phyloP scores from a whole-genome alignment of 208 protist genomes.

The Angomonas deanei region DNA sequence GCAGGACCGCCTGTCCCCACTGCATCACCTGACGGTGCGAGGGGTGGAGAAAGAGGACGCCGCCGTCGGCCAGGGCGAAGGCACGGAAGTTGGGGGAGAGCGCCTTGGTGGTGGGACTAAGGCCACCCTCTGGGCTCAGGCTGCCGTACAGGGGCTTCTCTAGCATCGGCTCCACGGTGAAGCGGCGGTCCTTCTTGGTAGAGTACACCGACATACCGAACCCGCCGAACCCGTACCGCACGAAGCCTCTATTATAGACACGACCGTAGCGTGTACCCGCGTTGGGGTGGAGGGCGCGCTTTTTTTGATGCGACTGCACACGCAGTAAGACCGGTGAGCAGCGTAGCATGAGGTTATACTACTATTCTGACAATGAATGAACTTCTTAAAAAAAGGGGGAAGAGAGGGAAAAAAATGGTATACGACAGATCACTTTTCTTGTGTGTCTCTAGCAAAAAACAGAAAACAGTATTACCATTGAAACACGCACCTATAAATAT shows the following conservation, averaged over 20 bases:
- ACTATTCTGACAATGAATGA: not conserved
- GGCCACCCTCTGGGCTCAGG: conserved; percentile 33
- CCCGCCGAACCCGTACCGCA: conserved; percentile 85
- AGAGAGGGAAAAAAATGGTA: not conserved
- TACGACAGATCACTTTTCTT: not conserved
- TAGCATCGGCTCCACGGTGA: conserved; percentile 30
- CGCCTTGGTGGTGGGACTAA: conserved; percentile 58
- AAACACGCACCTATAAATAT: not conserved
- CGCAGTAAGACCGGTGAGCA: conserved; percentile 35
- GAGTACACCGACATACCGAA: conserved; percentile 89
- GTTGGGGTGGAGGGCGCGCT: conserved; percentile 73
- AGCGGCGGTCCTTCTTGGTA: conserved; percentile 74
- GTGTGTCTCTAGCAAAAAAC: no score
- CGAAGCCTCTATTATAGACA: conserved; percentile 83
- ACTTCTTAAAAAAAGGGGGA: conserved; percentile 9
- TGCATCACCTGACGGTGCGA: conserved; percentile 79
- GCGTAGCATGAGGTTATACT: conserved; percentile 45
- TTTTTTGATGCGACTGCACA: conserved; percentile 84
- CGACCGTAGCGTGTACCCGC: conserved; percentile 84
- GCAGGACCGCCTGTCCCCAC: conserved; percentile 65
- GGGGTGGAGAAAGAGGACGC: conserved; percentile 76
- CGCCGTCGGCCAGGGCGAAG: conserved; percentile 76
- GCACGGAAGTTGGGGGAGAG: conserved; percentile 80
- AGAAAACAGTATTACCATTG: not conserved
- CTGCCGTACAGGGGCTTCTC: conserved; percentile 9